phyloP scores from a whole-genome alignment of 257 asterid genomes.

The Leptodermis oblonga region DNA sequence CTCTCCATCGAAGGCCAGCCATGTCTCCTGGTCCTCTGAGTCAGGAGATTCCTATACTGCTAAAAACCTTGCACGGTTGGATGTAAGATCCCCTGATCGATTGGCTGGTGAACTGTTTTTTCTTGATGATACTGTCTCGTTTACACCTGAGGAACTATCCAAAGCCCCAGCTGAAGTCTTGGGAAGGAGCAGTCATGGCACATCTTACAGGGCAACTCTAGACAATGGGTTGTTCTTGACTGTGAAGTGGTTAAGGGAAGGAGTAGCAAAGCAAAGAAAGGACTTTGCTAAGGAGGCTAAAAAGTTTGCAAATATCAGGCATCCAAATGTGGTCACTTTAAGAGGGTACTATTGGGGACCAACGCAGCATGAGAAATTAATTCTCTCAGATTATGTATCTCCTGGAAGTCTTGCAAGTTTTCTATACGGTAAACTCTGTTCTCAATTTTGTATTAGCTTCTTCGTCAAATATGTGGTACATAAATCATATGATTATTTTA shows the following conservation, averaged over 20 bases:
- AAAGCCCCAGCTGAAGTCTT: slow-evolving; percentile 97
- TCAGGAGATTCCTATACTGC: slow-evolving; percentile 75
- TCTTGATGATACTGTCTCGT: slow-evolving; percentile 81
- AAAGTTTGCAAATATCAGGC: slow-evolving; percentile 85
- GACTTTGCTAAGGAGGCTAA: slow-evolving; percentile 97
- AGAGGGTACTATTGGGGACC: slow-evolving; percentile 99
- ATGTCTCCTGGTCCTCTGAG: slow-evolving; percentile 88
- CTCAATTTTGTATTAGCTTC: slow-evolving; percentile 1
- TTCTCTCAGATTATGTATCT: slow-evolving; percentile 89
- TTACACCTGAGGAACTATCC: slow-evolving; percentile 83
- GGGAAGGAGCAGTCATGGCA: slow-evolving; percentile 97
- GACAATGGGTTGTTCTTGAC: slow-evolving; percentile 84
- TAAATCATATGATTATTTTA: too few relatives aligned
- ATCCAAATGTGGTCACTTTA: slow-evolving; percentile 92
- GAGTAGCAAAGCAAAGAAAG: slow-evolving; percentile 93
- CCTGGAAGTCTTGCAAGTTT: slow-evolving; percentile 91
- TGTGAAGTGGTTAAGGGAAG: slow-evolving; percentile 98
- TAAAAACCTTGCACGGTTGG: slow-evolving; percentile 72
- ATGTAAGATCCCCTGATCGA: slow-evolving; percentile 77
- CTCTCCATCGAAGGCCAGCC: slow-evolving; percentile 85
- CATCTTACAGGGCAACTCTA: slow-evolving; percentile 79
- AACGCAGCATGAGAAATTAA: slow-evolving; percentile 94
- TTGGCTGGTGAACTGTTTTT: slow-evolving; percentile 90
- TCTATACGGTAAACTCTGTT: slow-evolving; percentile 61
- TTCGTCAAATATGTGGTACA: not conserved